Evolutionary conservation across 306 rosid genomes (phyloP).

Genomic region (Lagenaria siceraria): DNA sequence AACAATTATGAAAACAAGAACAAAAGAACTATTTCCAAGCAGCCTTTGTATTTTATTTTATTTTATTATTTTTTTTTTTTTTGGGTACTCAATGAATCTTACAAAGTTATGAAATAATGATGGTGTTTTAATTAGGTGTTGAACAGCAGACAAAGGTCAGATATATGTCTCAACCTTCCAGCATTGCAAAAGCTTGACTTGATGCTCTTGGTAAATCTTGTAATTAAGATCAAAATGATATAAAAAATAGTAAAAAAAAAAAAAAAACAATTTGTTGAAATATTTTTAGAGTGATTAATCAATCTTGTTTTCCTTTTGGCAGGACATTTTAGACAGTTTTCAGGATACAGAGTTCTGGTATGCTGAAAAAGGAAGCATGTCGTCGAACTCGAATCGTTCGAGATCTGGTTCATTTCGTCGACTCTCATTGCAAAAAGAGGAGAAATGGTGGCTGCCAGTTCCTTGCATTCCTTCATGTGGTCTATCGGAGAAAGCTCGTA

Average conservation of each 20-base stretch:
- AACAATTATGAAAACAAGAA: too few relatives aligned
- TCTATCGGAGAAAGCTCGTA: constrained; percentile 56
- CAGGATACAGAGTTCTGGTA: constrained; percentile 78
- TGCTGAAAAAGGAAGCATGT: constrained; percentile 74
- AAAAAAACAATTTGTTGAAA: not conserved
- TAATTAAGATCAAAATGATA: not conserved
- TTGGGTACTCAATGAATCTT: not conserved
- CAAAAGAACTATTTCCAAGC: not conserved
- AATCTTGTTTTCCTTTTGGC: constrained; percentile 4
- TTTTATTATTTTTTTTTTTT: not conserved
- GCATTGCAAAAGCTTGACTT: constrained; percentile 84
- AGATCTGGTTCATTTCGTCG: constrained; percentile 62
- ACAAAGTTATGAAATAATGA: not conserved
- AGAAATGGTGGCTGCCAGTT: constrained; percentile 96
- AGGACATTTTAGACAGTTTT: constrained; percentile 85
- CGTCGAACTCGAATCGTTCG: constrained; percentile 35
- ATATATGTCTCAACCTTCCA: constrained; percentile 78
- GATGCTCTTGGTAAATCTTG: constrained; percentile 55
- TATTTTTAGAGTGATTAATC: not conserved
- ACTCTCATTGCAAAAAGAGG: constrained; percentile 57
- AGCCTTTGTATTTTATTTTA: not conserved
- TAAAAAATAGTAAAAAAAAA: not conserved
- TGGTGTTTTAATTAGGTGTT: constrained; percentile 46
- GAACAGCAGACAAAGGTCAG: constrained; percentile 70
- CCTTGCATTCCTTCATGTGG: constrained; percentile 73